phyloP scores from a whole-genome alignment of 257 asterid species.

The Fraxinus pennsylvanica region DNA sequence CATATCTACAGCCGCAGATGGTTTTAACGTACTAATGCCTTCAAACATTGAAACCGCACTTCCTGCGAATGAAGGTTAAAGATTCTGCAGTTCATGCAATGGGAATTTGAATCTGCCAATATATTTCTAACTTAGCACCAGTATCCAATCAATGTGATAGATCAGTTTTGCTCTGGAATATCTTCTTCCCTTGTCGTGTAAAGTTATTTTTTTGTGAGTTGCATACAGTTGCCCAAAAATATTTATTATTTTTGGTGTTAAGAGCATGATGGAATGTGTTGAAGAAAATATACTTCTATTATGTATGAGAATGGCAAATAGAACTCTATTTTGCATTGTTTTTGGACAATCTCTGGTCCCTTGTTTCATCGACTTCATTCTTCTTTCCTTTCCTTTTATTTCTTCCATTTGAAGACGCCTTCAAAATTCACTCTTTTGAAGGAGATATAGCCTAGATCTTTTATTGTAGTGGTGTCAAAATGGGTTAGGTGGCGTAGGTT shows the following conservation, averaged over 20 bases:
- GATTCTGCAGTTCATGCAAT: neutral
- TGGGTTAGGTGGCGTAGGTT: too few species aligned
- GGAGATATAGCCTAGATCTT: too few species aligned
- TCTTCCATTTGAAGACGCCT: too few species aligned
- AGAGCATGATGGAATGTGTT: neutral
- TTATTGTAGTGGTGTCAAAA: too few species aligned
- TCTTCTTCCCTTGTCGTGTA: neutral
- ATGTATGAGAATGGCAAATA: too few species aligned
- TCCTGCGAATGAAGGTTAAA: slow-evolving; percentile 42
- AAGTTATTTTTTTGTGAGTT: neutral
- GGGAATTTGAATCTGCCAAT: neutral
- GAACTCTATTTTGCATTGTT: too few species aligned
- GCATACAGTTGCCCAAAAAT: neutral
- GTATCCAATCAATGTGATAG: too few species aligned
- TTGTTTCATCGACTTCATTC: too few species aligned
- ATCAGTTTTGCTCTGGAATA: neutral
- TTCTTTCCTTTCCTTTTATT: too few species aligned
- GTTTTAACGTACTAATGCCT: slow-evolving; percentile 82
- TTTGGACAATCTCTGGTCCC: too few species aligned
- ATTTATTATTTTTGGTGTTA: neutral
- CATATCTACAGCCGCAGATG: slow-evolving; percentile 87
- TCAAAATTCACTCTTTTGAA: too few species aligned
- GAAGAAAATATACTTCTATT: neutral
- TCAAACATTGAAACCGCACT: slow-evolving; percentile 68
- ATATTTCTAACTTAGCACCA: neutral